Percentiles rank a stretch among this genome's conserved stretches.
Conservation (phyloP, 805 yeast species). For the Kazachstania bromeliacearum region DNA sequence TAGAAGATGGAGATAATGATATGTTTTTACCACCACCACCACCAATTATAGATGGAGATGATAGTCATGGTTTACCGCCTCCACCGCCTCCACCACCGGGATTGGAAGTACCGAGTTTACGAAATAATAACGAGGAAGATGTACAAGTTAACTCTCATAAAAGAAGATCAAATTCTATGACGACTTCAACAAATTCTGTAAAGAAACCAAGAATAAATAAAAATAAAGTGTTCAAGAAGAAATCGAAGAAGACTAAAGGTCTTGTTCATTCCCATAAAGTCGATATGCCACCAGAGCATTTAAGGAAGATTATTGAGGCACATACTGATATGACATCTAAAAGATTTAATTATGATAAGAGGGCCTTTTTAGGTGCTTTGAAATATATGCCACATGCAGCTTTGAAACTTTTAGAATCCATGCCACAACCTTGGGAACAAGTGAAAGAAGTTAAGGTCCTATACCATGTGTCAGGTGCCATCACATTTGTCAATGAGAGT, state of each 20-base stretch:
- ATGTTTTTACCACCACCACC: constrained; percentile 18
- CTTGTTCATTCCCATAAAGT: constrained; percentile 52
- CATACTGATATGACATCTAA: constrained; percentile 80
- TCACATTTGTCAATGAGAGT: constrained; percentile 85
- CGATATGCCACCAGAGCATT: constrained; percentile 90
- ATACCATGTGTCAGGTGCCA: constrained; percentile 88
- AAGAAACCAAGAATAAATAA: constrained; percentile 27
- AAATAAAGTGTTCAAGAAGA: constrained; percentile 6
- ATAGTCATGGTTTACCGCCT: not conserved
- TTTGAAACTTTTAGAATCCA: constrained; percentile 77
- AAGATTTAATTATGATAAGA: constrained; percentile 72
- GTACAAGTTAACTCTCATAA: not conserved
- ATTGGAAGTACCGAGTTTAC: not conserved
- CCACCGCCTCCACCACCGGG: constrained; percentile 9
- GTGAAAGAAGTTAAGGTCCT: constrained; percentile 76
- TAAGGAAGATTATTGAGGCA: constrained; percentile 71
- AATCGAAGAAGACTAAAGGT: constrained; percentile 25
- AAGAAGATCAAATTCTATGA: constrained; percentile 11
- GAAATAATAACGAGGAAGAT: not conserved
- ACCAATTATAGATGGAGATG: not conserved
- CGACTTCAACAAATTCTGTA: constrained; percentile 14
- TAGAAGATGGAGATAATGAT: not conserved
- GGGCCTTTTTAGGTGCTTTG: constrained; percentile 81
- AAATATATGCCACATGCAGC: constrained; percentile 96
- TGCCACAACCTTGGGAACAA: constrained; percentile 99